These are phyloP conservation scores for Nepenthes gracilis DNA, from an alignment of 148 eudicot species.

Conservation along the genomic window DNA sequence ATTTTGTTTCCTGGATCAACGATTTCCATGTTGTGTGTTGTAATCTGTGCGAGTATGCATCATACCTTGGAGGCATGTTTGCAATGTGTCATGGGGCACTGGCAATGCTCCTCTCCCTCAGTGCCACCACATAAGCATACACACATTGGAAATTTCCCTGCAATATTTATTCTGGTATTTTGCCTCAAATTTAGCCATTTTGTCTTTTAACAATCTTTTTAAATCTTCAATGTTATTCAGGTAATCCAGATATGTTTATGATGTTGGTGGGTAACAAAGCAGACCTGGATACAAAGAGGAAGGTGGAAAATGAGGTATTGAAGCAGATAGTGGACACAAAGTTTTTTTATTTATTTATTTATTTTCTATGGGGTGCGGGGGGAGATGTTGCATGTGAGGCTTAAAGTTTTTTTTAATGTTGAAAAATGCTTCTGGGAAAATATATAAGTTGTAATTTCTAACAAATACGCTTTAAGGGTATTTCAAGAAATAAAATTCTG, in stretches of 20 bases:
- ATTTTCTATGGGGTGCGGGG: not conserved
- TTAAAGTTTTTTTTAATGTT: too few relatives aligned
- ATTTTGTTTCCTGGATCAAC: too few relatives aligned
- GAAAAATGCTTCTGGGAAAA: too few relatives aligned
- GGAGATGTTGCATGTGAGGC: not conserved
- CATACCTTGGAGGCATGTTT: too few relatives aligned
- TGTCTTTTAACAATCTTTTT: not conserved
- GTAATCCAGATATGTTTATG: conserved; percentile 28
- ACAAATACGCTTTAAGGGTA: too few relatives aligned
- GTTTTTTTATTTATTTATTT: not conserved
- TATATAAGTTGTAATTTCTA: too few relatives aligned
- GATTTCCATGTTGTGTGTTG: too few relatives aligned
- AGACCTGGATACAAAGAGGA: conserved; percentile 30
- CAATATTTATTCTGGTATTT: not conserved
- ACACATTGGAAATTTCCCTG: not conserved
- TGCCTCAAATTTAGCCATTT: not conserved
- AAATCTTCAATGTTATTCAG: conserved; percentile 9
- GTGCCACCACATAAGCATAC: too few relatives aligned
- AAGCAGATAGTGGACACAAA: not conserved
- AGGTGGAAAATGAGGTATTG: conserved; percentile 38
- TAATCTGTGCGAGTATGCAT: too few relatives aligned
- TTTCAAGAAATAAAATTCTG: too few relatives aligned
- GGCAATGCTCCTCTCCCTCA: too few relatives aligned
- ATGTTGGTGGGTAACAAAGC: conserved; percentile 45
- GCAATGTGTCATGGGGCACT: too few relatives aligned